phyloP scores from a whole-genome alignment of 2,329 filamentous ascomycete genomes.

The Neurospora sp. region DNA sequence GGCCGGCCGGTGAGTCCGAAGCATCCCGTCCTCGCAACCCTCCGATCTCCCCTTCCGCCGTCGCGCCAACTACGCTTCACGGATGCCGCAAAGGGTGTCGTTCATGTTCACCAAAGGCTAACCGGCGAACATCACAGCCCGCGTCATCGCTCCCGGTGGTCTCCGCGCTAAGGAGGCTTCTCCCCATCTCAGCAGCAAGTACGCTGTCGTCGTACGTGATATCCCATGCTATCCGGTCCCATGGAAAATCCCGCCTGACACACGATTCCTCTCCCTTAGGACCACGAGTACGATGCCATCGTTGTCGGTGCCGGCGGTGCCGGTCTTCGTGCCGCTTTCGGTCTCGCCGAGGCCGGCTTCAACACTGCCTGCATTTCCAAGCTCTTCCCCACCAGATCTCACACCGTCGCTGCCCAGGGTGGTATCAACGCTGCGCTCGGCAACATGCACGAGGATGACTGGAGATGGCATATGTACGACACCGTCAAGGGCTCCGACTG shows the following conservation, averaged over 20 bases:
- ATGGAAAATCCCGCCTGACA: conserved; percentile 5
- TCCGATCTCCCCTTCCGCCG: not conserved
- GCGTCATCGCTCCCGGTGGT: conserved; percentile 76
- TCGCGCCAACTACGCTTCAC: not conserved
- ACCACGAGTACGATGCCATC: conserved; percentile 97
- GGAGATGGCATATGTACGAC: conserved; percentile 99
- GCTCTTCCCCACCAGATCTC: conserved; percentile 76
- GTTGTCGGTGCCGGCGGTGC: conserved; percentile 81
- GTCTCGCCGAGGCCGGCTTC: conserved; percentile 79
- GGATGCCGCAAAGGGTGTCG: conserved; percentile 1
- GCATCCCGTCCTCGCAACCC: not conserved
- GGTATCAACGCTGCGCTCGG: conserved; percentile 83
- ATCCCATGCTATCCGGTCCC: conserved; percentile 4
- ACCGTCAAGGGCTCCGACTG: conserved; percentile 97
- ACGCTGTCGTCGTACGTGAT: conserved; percentile 76
- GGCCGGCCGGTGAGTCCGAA: conserved; percentile 57
- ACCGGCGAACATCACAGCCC: conserved; percentile 40
- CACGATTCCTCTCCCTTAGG: conserved; percentile 34
- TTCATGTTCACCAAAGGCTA: conserved; percentile 1
- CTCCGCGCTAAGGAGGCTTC: conserved; percentile 90
- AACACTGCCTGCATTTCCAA: conserved; percentile 84
- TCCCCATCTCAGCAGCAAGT: conserved; percentile 77
- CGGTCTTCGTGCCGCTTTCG: conserved; percentile 74
- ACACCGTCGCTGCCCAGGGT: conserved; percentile 74
- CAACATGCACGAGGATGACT: conserved; percentile 98